Percentiles rank a stretch among this genome's conserved stretches.
Evolutionary conservation across 2,329 filamentous ascomycete genomes (phyloP).

Genomic region (Aspergillus spinulosporus): DNA sequence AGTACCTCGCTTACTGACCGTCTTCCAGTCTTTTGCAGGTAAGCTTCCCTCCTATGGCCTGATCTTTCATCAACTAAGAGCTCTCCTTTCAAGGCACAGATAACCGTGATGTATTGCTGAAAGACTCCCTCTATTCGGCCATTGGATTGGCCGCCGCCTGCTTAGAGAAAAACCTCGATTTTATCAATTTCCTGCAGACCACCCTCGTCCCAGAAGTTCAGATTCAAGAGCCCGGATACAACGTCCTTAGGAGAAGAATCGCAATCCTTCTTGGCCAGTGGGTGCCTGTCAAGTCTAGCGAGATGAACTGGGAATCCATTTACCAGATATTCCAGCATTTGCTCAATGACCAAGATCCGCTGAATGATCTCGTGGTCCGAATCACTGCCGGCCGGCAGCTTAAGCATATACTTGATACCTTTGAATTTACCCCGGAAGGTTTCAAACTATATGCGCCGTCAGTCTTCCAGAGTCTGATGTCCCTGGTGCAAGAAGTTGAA

Average conservation of each 20-base stretch:
- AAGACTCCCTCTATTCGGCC: constrained; percentile 92
- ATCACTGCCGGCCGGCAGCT: constrained; percentile 88
- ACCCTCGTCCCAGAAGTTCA: constrained; percentile 80
- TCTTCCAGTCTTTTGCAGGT: constrained; percentile 77
- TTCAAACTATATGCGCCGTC: constrained; percentile 78
- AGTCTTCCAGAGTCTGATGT: constrained; percentile 71
- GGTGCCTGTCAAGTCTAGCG: constrained; percentile 74
- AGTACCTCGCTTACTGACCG: constrained; percentile 73
- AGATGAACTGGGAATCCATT: constrained; percentile 68
- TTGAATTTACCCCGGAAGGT: constrained; percentile 70
- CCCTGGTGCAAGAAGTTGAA: constrained; percentile 75
- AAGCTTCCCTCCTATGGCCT: constrained; percentile 34
- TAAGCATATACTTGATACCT: constrained; percentile 76
- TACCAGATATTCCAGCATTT: constrained; percentile 90
- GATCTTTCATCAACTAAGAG: constrained; percentile 21
- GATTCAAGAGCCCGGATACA: constrained; percentile 65
- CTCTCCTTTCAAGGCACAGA: constrained; percentile 46
- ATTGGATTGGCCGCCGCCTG: constrained; percentile 82
- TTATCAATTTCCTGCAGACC: constrained; percentile 73
- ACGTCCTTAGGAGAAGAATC: constrained; percentile 81
- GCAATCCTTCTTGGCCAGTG: constrained; percentile 88
- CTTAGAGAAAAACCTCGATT: constrained; percentile 74
- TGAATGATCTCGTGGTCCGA: constrained; percentile 88
- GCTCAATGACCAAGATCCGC: constrained; percentile 70
- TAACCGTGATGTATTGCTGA: constrained; percentile 72